Base-by-base conservation (phyloP, 345 rosid genomes). In the Noccaea caerulescens region DNA sequence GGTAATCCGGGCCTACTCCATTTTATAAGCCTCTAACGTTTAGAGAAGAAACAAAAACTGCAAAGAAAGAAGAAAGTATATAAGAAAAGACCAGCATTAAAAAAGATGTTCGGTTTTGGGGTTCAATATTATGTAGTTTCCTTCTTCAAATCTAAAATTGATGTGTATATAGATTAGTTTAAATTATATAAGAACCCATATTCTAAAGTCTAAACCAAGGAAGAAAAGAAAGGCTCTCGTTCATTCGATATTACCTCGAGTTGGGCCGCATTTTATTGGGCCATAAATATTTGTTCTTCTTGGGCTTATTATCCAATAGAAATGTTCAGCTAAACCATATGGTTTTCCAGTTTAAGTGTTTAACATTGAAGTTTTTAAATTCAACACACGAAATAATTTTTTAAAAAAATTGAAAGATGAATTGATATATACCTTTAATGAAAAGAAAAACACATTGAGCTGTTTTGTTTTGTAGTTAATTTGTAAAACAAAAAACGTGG, bases 1-100 rank as follows among this genome's bases (percentile, higher is more conserved):
- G 84, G 99, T 92, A 37, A 86, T 95, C 70, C 84, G 91, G 72
- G 99, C 99, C 45, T 95, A 95, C 87, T 95, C 99, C 38, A 88
- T 95, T 84, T 75, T 89, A 82, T 95, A 89, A 66, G 34, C 51
- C 30, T 72, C 37, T 50, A 9, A 39, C 41, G 39, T 39, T 10
- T 30, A 57, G 14, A 76, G 63, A 20, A 39, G 54, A 46, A 8
- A 27, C 30, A 27, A 27, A 3, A 27, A 27, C 30, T 27, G 30
- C 33, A 47, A 73, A 16, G 9, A 25, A 66, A 27, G 53, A 32
- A 59, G 33, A 47, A 30, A 4, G 52, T 13, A 51, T 65, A 46
- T 46, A 67, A 50, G 63, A 67, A 32, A 51, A 27, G 36, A 60
- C 11, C 61, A 59, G 10, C 37, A 45, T 33, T 42, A 20, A 57